A percentile compares a stretch with the other conserved stretches of the same genome.
Evolutionary conservation across 805 yeast genomes (phyloP).

Genomic region (Jamesozyma lodderae): DNA sequence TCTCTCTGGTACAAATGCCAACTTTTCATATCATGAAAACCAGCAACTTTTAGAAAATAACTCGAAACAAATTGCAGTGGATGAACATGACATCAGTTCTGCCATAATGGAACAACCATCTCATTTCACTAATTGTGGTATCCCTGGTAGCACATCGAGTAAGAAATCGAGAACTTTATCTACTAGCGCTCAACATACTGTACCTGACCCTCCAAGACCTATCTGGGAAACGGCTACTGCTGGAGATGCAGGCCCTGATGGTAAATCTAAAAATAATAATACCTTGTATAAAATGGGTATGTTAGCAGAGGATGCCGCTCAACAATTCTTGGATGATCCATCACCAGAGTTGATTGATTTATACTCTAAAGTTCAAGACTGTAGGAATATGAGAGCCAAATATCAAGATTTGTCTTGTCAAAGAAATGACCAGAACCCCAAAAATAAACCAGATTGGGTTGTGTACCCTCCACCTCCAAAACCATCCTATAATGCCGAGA

Average conservation of each 20-base stretch:
- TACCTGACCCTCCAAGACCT: slow-evolving; percentile 20
- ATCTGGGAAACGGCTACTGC: neutral
- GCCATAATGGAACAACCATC: slow-evolving; percentile 15
- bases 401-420: slow-evolving; percentile 69
- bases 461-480: slow-evolving; percentile 92
- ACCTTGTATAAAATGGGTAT: slow-evolving; percentile 37
- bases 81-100: slow-evolving; percentile 13
- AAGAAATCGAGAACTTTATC: slow-evolving; percentile 15
- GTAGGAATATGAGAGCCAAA: slow-evolving; percentile 67
- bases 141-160: neutral
- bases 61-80: slow-evolving; percentile 25
- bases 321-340: slow-evolving; percentile 47
- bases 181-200: slow-evolving; percentile 18
- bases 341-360: slow-evolving; percentile 60
- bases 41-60: slow-evolving; percentile 25
- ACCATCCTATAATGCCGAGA: slow-evolving; percentile 67
- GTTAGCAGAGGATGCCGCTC: slow-evolving; percentile 41
- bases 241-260: neutral
- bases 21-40: slow-evolving; percentile 28
- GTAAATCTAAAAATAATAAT: neutral
- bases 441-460: slow-evolving; percentile 62
- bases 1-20: slow-evolving; percentile 13
- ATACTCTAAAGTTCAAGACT: slow-evolving; percentile 50
- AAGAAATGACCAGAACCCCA: slow-evolving; percentile 71
- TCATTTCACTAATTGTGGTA: slow-evolving; percentile 2